A percentile compares a stretch with the other conserved stretches of the same genome.
Evolutionary conservation across 257 asterid genomes (phyloP).

Genomic region (Schizonepeta tenuifolia): DNA sequence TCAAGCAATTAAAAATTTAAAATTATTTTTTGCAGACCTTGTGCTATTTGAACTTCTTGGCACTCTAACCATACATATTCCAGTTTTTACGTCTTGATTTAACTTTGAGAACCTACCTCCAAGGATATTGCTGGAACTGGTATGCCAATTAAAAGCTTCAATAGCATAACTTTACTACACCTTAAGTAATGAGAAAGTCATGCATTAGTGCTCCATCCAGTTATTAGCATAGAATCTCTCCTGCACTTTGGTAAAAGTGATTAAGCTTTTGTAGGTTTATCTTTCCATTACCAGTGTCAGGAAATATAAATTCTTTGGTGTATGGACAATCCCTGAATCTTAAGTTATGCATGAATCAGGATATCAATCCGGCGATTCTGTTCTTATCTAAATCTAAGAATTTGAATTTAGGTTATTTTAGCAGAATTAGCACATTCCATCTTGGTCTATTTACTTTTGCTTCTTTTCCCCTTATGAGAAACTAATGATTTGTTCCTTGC

Average conservation of each 20-base stretch:
- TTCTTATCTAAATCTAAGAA: slow-evolving; percentile 4
- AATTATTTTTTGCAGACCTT: slow-evolving; percentile 6
- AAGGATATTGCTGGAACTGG: slow-evolving; percentile 22
- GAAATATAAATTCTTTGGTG: slow-evolving; percentile 11
- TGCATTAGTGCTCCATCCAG: slow-evolving; percentile 20
- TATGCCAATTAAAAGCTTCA: slow-evolving; percentile 18
- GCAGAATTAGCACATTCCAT: slow-evolving; percentile 14
- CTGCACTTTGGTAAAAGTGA: background rate
- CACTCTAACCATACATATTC: background rate
- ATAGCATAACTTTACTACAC: background rate
- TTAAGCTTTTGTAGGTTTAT: slow-evolving; percentile 7
- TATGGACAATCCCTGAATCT: slow-evolving; percentile 21
- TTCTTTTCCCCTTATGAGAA: slow-evolving; percentile 15
- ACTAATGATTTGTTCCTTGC: slow-evolving; percentile 42
- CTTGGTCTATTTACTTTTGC: slow-evolving; percentile 20
- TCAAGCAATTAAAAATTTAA: slow-evolving; percentile 13
- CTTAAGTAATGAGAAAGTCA: slow-evolving; percentile 24
- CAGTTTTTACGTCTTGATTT: background rate
- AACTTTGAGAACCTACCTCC: slow-evolving; percentile 11
- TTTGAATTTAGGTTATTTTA: slow-evolving; percentile 14
- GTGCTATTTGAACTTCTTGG: slow-evolving; percentile 25
- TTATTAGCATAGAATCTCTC: slow-evolving; percentile 3
- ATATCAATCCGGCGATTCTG: background rate
- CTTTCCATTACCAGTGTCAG: slow-evolving; percentile 24
- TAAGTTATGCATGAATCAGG: slow-evolving; percentile 29